A percentile compares a stretch with the other conserved stretches of the same genome.
phyloP scores from a whole-genome alignment of 2,329 filamentous ascomycete genomes.

The Polychaeton citri region DNA sequence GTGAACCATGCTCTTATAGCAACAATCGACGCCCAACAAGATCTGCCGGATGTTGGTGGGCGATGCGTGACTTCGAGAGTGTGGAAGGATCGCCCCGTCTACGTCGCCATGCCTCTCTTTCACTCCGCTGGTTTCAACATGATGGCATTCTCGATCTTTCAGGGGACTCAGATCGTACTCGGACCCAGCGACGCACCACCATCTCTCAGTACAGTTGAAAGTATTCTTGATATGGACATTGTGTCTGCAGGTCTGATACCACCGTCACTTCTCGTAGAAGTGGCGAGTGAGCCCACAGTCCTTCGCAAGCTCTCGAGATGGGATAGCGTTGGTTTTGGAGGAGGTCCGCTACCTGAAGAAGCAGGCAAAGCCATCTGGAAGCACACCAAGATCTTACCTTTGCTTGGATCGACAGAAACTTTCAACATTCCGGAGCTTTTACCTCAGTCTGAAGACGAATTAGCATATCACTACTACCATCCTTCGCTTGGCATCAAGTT shows the following conservation, averaged over 20 bases:
- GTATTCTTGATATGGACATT: constrained; percentile 1
- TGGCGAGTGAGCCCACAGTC: constrained; percentile 5
- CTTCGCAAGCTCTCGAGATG: constrained; percentile 4
- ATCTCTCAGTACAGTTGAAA: constrained; percentile 2
- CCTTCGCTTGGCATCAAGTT: constrained; percentile 3
- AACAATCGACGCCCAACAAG: constrained; percentile 2
- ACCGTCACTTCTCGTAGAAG: constrained; percentile 8
- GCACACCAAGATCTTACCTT: constrained; percentile 2
- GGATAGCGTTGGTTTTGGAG: constrained; percentile 5
- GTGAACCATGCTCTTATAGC: too few species aligned
- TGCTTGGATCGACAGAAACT: constrained; percentile 6
- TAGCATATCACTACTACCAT: constrained; percentile 3
- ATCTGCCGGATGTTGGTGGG: constrained; percentile 3
- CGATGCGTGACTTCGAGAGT: constrained; percentile 1
- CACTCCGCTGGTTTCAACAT: constrained; percentile 8
- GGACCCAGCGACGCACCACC: constrained; percentile 5
- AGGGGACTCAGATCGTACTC: constrained; percentile 4
- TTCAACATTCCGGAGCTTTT: constrained; percentile 5
- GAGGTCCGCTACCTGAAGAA: constrained; percentile 3
- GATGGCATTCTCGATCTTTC: constrained; percentile 5
- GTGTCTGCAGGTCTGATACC: constrained; percentile 4
- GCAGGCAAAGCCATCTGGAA: constrained; percentile 3
- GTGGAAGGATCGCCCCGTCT: constrained; percentile 3
- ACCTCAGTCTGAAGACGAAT: constrained; percentile 4
- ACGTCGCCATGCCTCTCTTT: constrained; percentile 6